These are phyloP conservation scores for Rostrohypoxylon terebratum DNA, from an alignment of 495 filamentous ascomycete species.

Conservation along the genomic window DNA sequence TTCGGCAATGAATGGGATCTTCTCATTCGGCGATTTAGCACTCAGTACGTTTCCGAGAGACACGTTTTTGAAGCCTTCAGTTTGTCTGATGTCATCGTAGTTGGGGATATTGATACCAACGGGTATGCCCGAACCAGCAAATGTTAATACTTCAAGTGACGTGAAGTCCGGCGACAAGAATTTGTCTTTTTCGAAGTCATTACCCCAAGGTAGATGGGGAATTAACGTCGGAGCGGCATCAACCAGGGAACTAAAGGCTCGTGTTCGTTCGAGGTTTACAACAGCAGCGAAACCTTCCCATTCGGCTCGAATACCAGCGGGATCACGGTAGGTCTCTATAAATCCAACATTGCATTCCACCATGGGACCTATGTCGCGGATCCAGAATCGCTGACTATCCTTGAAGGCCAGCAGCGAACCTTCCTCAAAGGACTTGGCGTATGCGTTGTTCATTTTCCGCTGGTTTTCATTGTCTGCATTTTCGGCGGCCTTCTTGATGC, in stretches of 20 bases:
- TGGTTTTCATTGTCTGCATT: conserved; percentile 88
- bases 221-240: conserved; percentile 84
- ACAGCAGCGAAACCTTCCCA: conserved; percentile 95
- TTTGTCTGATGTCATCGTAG: conserved; percentile 94
- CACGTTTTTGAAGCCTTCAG: conserved; percentile 98
- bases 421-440: conserved; percentile 83
- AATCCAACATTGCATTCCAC: conserved; percentile 95
- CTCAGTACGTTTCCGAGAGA: conserved; percentile 89
- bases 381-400: conserved; percentile 91
- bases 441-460: conserved; percentile 83
- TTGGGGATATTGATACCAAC: conserved; percentile 85
- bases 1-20: conserved; percentile 85
- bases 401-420: conserved; percentile 91
- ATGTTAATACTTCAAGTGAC: conserved; percentile 76
- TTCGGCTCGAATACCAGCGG: conserved; percentile 91
- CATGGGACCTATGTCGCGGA: conserved; percentile 87
- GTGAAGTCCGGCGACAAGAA: conserved; percentile 97
- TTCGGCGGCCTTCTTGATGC: conserved; percentile 76
- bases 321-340: conserved; percentile 96
- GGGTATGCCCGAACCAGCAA: conserved; percentile 81
- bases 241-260: conserved; percentile 89
- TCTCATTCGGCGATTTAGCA: conserved; percentile 89
- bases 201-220: conserved; percentile 86
- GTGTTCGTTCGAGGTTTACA: conserved; percentile 83
- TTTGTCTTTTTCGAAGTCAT: conserved; percentile 93